These are phyloP conservation scores for Verticillium tricorpus DNA, from an alignment of 2,329 filamentous ascomycete species.

Conservation along the genomic window DNA sequence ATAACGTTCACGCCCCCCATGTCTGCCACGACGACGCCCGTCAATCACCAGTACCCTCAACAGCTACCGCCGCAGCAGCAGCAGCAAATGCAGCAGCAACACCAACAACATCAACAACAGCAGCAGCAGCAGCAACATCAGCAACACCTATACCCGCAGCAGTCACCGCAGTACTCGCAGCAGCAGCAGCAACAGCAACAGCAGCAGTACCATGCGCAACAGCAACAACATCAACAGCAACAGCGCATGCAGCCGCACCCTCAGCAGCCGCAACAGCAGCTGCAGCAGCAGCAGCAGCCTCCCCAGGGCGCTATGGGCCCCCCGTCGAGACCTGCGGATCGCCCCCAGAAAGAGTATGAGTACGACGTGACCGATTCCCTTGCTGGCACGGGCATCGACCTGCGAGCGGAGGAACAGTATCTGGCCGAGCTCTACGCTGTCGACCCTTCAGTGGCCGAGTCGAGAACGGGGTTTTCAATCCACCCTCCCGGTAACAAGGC, in stretches of 20 bases:
- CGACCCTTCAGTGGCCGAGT: slow-evolving; percentile 37
- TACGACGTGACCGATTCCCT: slow-evolving; percentile 82
- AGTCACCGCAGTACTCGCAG: slow-evolving; percentile 2
- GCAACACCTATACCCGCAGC: not conserved
- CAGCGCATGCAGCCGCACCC: not conserved
- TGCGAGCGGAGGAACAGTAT: slow-evolving; percentile 81
- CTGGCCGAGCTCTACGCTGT: slow-evolving; percentile 63
- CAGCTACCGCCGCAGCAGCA: not conserved
- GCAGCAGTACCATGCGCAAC: slow-evolving; percentile 5
- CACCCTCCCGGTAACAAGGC: slow-evolving; percentile 51
- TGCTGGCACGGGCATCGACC: slow-evolving; percentile 78
- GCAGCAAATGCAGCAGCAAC: no score
- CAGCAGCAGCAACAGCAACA: slow-evolving; percentile 15
- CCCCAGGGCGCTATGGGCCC: slow-evolving; percentile 46
- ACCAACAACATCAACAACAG: not conserved
- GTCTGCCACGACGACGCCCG: not conserved
- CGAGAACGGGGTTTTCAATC: slow-evolving; percentile 48
- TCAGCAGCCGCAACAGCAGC: not conserved
- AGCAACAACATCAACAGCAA: not conserved
- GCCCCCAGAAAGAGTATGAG: slow-evolving; percentile 55
- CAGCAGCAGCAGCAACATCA: slow-evolving; percentile 1
- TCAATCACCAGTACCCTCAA: not conserved
- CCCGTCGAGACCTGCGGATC: slow-evolving; percentile 58
- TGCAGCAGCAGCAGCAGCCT: slow-evolving; percentile 16
- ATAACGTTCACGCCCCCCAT: slow-evolving; percentile 13